A percentile compares a stretch with the other conserved stretches of the same genome.
Conservation (phyloP, 2,329 filamentous ascomycete genomes). For the Lecanicillium sp. region DNA sequence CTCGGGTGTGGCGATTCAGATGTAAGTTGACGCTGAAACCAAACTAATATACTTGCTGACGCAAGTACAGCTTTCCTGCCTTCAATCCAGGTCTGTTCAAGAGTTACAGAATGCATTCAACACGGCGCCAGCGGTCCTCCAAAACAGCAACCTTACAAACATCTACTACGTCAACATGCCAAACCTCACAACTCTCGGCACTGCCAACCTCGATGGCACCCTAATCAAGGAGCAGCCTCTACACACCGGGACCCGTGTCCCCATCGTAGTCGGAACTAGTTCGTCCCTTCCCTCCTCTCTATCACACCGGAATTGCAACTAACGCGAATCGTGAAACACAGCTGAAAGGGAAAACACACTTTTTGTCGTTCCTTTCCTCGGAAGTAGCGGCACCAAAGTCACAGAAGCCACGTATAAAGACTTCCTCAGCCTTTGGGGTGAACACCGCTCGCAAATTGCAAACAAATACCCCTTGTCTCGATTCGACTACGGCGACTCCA, state of each 20-base stretch:
- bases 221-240: background rate
- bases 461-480: background rate
- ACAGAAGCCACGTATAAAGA: slow-evolving; percentile 1
- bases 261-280: background rate
- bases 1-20: slow-evolving; percentile 8
- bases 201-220: background rate
- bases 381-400: background rate
- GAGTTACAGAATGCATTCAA: background rate
- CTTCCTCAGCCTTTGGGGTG: slow-evolving; percentile 1
- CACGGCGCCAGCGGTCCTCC: background rate
- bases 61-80: background rate
- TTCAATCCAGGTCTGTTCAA: background rate
- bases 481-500: background rate
- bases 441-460: background rate
- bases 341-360: background rate
- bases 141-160: background rate
- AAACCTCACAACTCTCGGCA: background rate
- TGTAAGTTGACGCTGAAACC: slow-evolving; percentile 1
- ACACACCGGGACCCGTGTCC: background rate
- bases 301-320: background rate
- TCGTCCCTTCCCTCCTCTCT: background rate
- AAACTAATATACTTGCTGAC: background rate
- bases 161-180: background rate
- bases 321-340: background rate
- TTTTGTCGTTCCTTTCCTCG: background rate